Percentiles rank a stretch among this genome's conserved stretches.
Evolutionary conservation across 768 basidiomycete genomes (phyloP).

Genomic region (Tylopilus sp.): DNA sequence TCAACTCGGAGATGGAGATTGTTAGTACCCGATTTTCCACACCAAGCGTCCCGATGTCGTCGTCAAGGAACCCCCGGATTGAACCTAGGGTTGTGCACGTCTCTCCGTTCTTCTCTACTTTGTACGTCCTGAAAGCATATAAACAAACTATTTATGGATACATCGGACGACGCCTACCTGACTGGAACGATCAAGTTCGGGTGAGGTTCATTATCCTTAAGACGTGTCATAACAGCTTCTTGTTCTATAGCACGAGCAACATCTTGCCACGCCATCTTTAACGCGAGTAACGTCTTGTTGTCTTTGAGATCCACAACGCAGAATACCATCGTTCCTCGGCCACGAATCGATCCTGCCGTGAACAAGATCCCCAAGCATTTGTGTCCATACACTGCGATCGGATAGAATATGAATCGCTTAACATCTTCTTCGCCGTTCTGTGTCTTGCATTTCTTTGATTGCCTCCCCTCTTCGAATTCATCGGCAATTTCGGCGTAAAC

Average conservation of each 20-base stretch:
- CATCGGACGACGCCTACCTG: neutral
- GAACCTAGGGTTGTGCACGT: neutral
- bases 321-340: neutral
- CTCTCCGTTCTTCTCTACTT: neutral
- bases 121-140: neutral
- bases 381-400: neutral
- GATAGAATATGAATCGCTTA: neutral
- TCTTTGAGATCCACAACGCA: neutral
- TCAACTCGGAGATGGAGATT: neutral
- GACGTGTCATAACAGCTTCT: neutral
- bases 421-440: neutral
- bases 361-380: neutral
- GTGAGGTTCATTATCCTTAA: neutral
- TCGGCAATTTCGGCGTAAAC: neutral
- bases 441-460: neutral
- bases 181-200: neutral
- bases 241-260: no score
- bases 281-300: neutral
- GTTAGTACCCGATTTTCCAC: neutral
- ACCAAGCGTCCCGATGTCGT: neutral
- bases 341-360: neutral
- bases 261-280: neutral
- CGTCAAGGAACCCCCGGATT: neutral
- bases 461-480: neutral
- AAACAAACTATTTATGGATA: neutral